Evolutionary conservation across 2,329 filamentous ascomycete species (phyloP).

Genomic region (Penicillium italicum): DNA sequence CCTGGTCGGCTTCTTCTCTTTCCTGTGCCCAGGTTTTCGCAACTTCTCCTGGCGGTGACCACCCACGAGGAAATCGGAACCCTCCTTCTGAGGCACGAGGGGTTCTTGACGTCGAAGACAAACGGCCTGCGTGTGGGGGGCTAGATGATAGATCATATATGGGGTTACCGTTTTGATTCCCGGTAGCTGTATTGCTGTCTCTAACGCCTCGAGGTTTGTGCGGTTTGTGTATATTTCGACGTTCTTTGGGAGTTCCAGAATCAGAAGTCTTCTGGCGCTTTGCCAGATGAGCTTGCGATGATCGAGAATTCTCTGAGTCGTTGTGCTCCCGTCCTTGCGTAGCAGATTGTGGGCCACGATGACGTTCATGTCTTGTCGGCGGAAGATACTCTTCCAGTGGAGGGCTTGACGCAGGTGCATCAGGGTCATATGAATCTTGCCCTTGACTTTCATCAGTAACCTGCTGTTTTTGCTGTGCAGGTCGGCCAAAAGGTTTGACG

Average conservation of each 20-base stretch:
- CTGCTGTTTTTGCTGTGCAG: slow-evolving; percentile 15
- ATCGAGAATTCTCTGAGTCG: not conserved
- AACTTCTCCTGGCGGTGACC: slow-evolving; percentile 28
- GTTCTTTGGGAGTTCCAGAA: slow-evolving; percentile 10
- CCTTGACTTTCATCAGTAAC: slow-evolving; percentile 31
- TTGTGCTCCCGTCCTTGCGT: slow-evolving; percentile 3
- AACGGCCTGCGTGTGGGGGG: slow-evolving; percentile 39
- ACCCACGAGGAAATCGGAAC: slow-evolving; percentile 39
- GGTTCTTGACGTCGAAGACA: slow-evolving; percentile 25
- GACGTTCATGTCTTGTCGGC: slow-evolving; percentile 18
- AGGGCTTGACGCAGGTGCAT: slow-evolving; percentile 33
- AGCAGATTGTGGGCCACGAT: not conserved
- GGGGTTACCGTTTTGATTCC: slow-evolving; percentile 1
- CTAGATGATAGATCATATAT: slow-evolving; percentile 39
- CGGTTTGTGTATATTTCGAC: slow-evolving; percentile 7
- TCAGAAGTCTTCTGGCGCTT: slow-evolving; percentile 40
- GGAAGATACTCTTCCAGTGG: slow-evolving; percentile 30
- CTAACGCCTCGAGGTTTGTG: slow-evolving; percentile 27
- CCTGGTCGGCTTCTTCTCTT: slow-evolving; percentile 12
- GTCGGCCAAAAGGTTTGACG: slow-evolving; percentile 41
- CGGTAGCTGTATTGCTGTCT: slow-evolving; percentile 18
- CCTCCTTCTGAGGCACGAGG: slow-evolving; percentile 21
- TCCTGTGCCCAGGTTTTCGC: slow-evolving; percentile 19
- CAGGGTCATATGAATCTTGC: slow-evolving; percentile 33
- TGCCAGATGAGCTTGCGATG: slow-evolving; percentile 15